Evolutionary conservation across 768 basidiomycete species (phyloP).

Genomic region (Suillus ampliporus): DNA sequence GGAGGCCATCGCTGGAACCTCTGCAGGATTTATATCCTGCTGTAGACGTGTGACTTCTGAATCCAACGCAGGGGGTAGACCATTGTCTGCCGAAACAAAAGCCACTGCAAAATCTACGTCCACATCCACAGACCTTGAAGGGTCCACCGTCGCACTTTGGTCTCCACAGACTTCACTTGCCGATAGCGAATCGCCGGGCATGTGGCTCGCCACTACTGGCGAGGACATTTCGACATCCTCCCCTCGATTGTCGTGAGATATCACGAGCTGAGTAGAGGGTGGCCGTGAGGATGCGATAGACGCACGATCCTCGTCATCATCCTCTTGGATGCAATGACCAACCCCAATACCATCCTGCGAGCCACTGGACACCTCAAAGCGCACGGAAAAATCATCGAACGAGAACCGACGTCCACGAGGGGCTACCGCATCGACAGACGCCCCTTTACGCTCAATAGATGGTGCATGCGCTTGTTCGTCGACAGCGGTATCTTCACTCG

Average conservation of each 20-base stretch:
- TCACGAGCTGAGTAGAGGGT: constrained; percentile 7
- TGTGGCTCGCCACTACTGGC: constrained; percentile 7
- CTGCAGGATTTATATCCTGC: not conserved
- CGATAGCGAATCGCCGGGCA: not conserved
- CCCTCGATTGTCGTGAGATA: not conserved
- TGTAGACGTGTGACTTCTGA: not conserved
- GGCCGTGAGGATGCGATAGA: constrained; percentile 17
- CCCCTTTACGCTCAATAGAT: not conserved
- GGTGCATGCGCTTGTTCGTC: not conserved
- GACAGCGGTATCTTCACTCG: not conserved
- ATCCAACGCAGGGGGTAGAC: not conserved
- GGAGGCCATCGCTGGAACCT: not conserved
- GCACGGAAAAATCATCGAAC: not conserved
- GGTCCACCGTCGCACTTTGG: not conserved
- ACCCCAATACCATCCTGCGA: not conserved
- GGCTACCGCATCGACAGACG: not conserved
- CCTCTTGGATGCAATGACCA: not conserved
- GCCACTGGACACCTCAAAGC: not conserved
- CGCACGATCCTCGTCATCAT: constrained; percentile 3
- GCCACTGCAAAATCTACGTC: not conserved
- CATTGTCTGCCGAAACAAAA: not conserved
- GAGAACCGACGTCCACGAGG: not conserved
- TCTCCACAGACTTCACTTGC: not conserved
- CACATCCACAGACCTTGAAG: not conserved
- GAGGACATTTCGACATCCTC: constrained; percentile 17